Conservation (phyloP, 1,284 basidiomycete species). For the Apiotrichum sp. region DNA sequence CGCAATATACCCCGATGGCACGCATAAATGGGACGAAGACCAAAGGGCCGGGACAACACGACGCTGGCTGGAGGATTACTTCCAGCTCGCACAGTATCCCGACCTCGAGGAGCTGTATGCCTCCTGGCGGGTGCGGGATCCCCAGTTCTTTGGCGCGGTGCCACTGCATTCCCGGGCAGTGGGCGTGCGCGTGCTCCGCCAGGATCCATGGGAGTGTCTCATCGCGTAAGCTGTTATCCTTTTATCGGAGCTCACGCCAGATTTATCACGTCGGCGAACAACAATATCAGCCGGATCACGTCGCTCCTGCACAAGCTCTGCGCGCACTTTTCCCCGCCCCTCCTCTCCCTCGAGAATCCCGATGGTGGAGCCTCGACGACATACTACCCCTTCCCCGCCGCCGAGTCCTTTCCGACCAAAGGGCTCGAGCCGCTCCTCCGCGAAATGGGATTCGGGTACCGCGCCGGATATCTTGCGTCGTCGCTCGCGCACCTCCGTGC, state of each 20-base stretch:
- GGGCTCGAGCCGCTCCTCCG: slow-evolving; percentile 66
- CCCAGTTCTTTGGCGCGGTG: slow-evolving; percentile 57
- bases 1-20: slow-evolving; percentile 48
- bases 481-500: slow-evolving; percentile 52
- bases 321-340: slow-evolving; percentile 60
- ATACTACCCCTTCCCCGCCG: slow-evolving; percentile 82
- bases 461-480: slow-evolving; percentile 79
- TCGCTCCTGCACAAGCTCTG: slow-evolving; percentile 71
- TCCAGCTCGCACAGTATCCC: slow-evolving; percentile 57
- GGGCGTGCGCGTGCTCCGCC: slow-evolving; percentile 66
- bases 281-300: slow-evolving; percentile 87
- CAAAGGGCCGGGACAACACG: slow-evolving; percentile 60
- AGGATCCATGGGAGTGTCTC: slow-evolving; percentile 94
- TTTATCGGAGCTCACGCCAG: slow-evolving; percentile 47
- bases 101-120: slow-evolving; percentile 57
- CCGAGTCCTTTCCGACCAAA: slow-evolving; percentile 56
- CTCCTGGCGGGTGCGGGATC: slow-evolving; percentile 67
- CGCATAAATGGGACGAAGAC: slow-evolving; percentile 20
- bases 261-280: slow-evolving; percentile 98
- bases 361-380: slow-evolving; percentile 11
- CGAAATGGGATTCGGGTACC: slow-evolving; percentile 87
- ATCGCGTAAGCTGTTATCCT: slow-evolving; percentile 61
- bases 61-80: slow-evolving; percentile 77
- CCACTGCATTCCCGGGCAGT: slow-evolving; percentile 17
- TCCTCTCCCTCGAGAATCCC: slow-evolving; percentile 47